Base-by-base conservation (phyloP, 306 rosid species). In the Gastrolobium bilobum region DNA sequence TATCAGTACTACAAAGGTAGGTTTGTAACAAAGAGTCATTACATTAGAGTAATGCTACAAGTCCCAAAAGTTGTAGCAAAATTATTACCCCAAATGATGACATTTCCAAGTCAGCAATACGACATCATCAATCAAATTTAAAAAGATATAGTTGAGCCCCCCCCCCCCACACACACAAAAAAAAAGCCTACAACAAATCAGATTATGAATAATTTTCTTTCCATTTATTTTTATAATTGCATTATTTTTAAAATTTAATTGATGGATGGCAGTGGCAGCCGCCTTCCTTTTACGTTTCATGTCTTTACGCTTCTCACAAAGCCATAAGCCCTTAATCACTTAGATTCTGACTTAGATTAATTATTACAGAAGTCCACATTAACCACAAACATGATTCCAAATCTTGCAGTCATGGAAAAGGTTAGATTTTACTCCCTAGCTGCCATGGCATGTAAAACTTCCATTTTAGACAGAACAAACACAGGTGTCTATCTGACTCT, bases 1-100 rank as follows among this genome's bases (percentile, higher is more conserved):
- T 8, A 54, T 29, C n/a, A 60, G 35, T 37, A 44, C 26, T 77
- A 64, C 29, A 70, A 70, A 52, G 43, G 68, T 13, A 68, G 82
- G 42, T 4, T 35, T 48, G 9, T 31, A 46, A 34, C 72, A 43
- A 42, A 39, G 3, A 26, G 53, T 6, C 4, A 54, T 20, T 10
- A 47, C 26, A 54, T 73, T 35, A 11, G 3, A 51, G 31, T 5
- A 73, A 30, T 29, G 3, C 40, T 26, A 3, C 7, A 39, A 5
- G 14, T 73, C 14, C 78, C 78, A 73, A 13, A 58, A 58, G 38
- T 43, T 59, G 15, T 40, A 2, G 2, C 7, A 38, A 51, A 52
- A 37, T 34, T 20, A 38, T 43, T 14, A 48, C 33, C 35, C 37
- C 52, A 40, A 9, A 65, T 65, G 35, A 65, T 3, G 52, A 10